Percentiles rank a stretch among this genome's conserved stretches.
Evolutionary conservation across 495 filamentous ascomycete species (phyloP).

Genomic region (Neurospora tetraspora): DNA sequence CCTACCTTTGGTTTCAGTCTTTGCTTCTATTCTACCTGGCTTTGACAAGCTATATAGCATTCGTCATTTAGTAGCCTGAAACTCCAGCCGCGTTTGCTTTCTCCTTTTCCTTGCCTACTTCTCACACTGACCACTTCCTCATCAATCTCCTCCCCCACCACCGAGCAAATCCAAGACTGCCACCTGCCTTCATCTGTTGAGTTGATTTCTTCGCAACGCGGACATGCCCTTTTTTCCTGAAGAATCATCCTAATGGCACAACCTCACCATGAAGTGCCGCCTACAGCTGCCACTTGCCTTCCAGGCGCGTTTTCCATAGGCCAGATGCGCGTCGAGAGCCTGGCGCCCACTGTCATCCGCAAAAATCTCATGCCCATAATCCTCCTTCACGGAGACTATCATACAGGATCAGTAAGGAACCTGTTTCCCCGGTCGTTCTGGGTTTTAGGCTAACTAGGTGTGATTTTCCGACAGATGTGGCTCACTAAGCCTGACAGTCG

Average conservation of each 20-base stretch:
- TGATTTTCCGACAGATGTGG: constrained; percentile 27
- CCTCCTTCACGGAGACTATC: constrained; percentile 43
- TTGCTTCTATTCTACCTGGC: background rate
- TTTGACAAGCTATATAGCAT: background rate
- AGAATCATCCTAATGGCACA: background rate
- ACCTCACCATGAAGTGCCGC: background rate
- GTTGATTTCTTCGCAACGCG: background rate
- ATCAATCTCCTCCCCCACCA: background rate
- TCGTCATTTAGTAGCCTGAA: background rate
- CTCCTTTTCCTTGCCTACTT: background rate
- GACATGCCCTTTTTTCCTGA: background rate
- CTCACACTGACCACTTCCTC: background rate
- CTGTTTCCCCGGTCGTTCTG: background rate
- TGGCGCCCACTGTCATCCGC: background rate
- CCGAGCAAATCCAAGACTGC: background rate
- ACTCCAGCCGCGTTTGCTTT: background rate
- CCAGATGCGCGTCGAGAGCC: background rate
- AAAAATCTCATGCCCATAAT: constrained; percentile 34
- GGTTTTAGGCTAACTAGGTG: background rate
- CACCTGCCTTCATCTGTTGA: background rate
- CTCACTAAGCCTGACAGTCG: constrained; percentile 40
- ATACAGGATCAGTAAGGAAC: constrained; percentile 39
- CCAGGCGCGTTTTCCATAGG: background rate
- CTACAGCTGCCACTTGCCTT: background rate
- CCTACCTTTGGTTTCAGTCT: background rate